Conservation (phyloP, 768 basidiomycete species). For the Calocera viscosa region DNA sequence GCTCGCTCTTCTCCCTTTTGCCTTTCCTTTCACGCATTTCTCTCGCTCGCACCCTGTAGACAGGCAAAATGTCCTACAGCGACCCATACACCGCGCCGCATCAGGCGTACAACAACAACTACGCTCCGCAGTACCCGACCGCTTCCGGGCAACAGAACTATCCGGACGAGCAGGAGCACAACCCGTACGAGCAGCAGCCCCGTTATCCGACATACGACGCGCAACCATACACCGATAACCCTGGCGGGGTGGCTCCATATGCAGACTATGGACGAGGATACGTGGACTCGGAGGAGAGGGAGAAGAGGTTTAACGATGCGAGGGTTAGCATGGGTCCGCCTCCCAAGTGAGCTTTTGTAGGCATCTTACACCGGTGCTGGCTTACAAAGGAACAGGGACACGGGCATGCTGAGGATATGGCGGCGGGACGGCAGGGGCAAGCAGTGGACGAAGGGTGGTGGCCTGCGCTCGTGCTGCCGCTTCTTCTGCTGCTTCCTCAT, state of each 20-base stretch:
- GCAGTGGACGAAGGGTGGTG: constrained; percentile 8
- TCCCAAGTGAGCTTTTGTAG: background rate
- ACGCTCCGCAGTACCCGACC: background rate
- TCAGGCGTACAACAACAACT: background rate
- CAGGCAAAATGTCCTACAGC: background rate
- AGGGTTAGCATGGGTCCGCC: background rate
- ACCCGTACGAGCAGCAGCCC: constrained; percentile 4
- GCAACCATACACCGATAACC: background rate
- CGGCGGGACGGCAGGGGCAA: background rate
- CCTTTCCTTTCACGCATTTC: background rate
- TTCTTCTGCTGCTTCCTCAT: constrained; percentile 11
- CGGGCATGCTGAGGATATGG: constrained; percentile 2
- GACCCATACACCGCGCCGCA: constrained; percentile 1
- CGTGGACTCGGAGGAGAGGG: background rate
- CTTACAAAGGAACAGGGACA: background rate
- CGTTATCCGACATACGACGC: background rate
- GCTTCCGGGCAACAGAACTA: background rate
- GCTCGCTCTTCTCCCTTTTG: background rate
- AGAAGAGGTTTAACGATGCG: background rate
- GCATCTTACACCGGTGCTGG: background rate
- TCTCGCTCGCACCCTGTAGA: background rate
- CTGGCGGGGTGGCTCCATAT: background rate
- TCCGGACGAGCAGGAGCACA: background rate
- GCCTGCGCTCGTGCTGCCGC: constrained; percentile 4
- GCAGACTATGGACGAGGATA: background rate